phyloP scores from a whole-genome alignment of 2,329 filamentous ascomycete genomes.

The Daldinia sp. region DNA sequence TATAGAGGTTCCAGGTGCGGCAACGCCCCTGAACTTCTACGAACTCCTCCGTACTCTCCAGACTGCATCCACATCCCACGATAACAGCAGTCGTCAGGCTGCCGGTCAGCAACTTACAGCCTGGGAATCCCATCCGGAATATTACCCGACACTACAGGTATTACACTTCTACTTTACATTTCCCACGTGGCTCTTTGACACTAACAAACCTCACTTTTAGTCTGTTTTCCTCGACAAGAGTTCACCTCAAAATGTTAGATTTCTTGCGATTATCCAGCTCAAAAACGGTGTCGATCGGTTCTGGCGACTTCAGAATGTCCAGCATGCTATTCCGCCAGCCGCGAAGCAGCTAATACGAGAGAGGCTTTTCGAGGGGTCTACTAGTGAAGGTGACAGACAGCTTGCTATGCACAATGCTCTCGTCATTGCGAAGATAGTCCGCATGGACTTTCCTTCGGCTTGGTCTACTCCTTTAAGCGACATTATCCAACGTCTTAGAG shows the following conservation, averaged over 20 bases:
- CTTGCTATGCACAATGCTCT: constrained; percentile 89
- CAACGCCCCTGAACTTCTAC: constrained; percentile 71
- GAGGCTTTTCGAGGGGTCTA: constrained; percentile 76
- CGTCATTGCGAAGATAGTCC: constrained; percentile 84
- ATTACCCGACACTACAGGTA: constrained; percentile 74
- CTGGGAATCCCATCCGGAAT: constrained; percentile 74
- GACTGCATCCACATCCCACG: constrained; percentile 69
- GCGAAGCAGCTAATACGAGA: constrained; percentile 82
- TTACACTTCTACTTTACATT: constrained; percentile 34
- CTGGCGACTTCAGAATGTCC: constrained; percentile 74
- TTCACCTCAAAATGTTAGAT: constrained; percentile 79
- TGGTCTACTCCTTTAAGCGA: constrained; percentile 74
- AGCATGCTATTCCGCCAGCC: constrained; percentile 73
- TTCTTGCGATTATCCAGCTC: constrained; percentile 90
- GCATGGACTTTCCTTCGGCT: constrained; percentile 87
- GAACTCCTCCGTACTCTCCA: constrained; percentile 72
- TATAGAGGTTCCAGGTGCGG: constrained; percentile 84
- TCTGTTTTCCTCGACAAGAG: constrained; percentile 82
- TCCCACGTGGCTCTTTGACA: background rate
- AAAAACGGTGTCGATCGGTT: constrained; percentile 97
- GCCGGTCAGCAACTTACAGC: constrained; percentile 74
- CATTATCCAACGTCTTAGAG: constrained; percentile 72
- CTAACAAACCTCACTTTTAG: constrained; percentile 52
- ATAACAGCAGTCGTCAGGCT: constrained; percentile 70
- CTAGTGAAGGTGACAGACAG: constrained; percentile 77